Base-by-base conservation (phyloP, 2,329 filamentous ascomycete genomes). In the Sporothrix inflata region DNA sequence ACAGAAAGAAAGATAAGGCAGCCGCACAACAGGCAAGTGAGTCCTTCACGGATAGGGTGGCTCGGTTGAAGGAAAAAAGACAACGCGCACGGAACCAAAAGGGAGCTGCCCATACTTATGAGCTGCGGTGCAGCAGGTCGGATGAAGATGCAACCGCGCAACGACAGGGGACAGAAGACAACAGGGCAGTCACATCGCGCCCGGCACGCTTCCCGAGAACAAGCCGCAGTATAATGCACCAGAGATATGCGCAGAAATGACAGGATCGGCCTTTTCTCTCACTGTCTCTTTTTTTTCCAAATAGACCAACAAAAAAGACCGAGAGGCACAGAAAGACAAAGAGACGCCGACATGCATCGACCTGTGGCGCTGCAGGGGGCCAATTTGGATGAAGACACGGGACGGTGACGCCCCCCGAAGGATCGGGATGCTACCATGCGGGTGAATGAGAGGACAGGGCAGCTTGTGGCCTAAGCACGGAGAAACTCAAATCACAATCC, bases 341-440 rank as follows among this genome's bases (percentile, higher is more conserved):
- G 27, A 27, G 51, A 53, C 51, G 21, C 51, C n/a, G 7, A 12
- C 27, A 27, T 53, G 3, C 21, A 27, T 27, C 51, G 53, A 55
- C 16, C 24, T 55, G 53, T 55, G 53, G 53, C 53, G 53, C 19
- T 55, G 24, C 53, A n/a, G 24, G n/a, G 53, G 53, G 11, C 14
- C 53, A 55, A 55, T 55, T 14, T 55, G 24, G 53, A 55, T 16
- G 53, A 55, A 34, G 55, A 38, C 40, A 61, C 55, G 55, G 55
- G 30, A 40, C 34, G 7, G 55, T 14, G 55, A 8, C 27, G 42
- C 11, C 27, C 55, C 30, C 19, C 30, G 55, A 38, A 61, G 55
- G 55, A 61, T 40, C 55, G 30, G 30, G n/a, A 61, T 61, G 30
- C 55, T 11, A 38, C 57, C 8, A 42, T 42, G 57, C 57, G 38